Evolutionary conservation across 345 rosid genomes (phyloP).

Genomic region (Clausena lansium): DNA sequence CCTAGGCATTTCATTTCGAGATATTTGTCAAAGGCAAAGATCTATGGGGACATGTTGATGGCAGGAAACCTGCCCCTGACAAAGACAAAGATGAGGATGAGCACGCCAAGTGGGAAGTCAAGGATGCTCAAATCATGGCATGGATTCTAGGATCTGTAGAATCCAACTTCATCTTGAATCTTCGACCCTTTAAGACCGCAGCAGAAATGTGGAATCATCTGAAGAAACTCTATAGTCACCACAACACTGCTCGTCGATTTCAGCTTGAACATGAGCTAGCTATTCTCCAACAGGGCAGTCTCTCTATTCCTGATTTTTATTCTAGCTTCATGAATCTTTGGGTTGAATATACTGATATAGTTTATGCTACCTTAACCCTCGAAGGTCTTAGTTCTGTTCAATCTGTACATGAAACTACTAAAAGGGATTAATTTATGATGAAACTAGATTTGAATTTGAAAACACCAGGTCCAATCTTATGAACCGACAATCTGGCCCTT

Average conservation of each 20-base stretch:
- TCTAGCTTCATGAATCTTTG: neutral
- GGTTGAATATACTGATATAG: neutral
- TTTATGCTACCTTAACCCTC: neutral
- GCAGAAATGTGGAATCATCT: neutral
- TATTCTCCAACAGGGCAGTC: neutral
- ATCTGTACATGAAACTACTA: conserved; percentile 9
- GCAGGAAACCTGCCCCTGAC: neutral
- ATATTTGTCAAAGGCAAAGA: neutral
- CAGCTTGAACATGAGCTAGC: conserved; percentile 8
- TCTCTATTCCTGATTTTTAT: conserved; percentile 4
- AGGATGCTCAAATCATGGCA: neutral
- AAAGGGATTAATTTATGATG: neutral
- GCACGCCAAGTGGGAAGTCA: neutral
- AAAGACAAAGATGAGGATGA: too few species aligned
- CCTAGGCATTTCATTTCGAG: neutral
- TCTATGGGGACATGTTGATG: neutral
- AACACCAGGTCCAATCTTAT: neutral
- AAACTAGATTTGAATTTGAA: conserved; percentile 8
- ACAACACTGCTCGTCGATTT: neutral
- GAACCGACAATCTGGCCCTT: neutral
- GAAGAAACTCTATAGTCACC: conserved; percentile 4
- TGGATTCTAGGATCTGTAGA: neutral
- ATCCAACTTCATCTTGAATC: neutral
- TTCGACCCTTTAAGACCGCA: neutral
- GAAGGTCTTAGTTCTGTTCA: neutral